Evolutionary conservation across 2,329 filamentous ascomycete genomes (phyloP).

Genomic region (Diplodia sapinea): DNA sequence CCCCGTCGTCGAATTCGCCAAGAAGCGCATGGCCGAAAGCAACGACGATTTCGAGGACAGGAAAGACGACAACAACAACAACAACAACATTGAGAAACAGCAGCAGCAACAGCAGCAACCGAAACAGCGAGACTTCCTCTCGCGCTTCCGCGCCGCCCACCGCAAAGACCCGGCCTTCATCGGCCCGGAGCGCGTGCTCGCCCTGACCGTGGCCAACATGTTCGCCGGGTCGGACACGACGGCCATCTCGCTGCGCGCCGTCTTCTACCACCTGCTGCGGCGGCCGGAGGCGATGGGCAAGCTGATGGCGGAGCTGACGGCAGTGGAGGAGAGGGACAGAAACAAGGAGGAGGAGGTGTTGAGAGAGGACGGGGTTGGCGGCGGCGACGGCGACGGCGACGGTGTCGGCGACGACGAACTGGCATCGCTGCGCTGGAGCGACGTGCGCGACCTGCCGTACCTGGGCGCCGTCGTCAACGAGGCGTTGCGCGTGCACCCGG

Average conservation of each 20-base stretch:
- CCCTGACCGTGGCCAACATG: constrained; percentile 17
- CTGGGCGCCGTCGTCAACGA: constrained; percentile 61
- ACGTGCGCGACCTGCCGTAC: constrained; percentile 42
- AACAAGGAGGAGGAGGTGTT: constrained; percentile 38
- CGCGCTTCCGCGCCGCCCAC: constrained; percentile 4
- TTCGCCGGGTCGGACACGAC: constrained; percentile 32
- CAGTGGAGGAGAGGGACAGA: constrained; percentile 34
- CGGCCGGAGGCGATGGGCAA: constrained; percentile 36
- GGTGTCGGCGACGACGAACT: constrained; percentile 36
- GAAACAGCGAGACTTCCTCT: constrained; percentile 11
- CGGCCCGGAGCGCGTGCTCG: constrained; percentile 7
- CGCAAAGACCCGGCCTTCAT: constrained; percentile 7
- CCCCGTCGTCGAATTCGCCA: constrained; percentile 41
- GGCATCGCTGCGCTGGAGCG: constrained; percentile 28
- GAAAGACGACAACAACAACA: not conserved
- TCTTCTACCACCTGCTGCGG: constrained; percentile 47
- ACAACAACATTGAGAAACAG: not conserved
- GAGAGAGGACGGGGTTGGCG: constrained; percentile 34
- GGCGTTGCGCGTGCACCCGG: constrained; percentile 57
- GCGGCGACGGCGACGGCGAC: constrained; percentile 42
- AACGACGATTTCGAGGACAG: constrained; percentile 39
- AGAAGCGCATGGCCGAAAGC: constrained; percentile 20
- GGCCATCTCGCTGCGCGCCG: constrained; percentile 41
- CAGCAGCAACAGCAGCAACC: not conserved
- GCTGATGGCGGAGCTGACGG: constrained; percentile 42